Conservation (phyloP, 192 early-diverging fungal genomes). For the Backusella circina region DNA sequence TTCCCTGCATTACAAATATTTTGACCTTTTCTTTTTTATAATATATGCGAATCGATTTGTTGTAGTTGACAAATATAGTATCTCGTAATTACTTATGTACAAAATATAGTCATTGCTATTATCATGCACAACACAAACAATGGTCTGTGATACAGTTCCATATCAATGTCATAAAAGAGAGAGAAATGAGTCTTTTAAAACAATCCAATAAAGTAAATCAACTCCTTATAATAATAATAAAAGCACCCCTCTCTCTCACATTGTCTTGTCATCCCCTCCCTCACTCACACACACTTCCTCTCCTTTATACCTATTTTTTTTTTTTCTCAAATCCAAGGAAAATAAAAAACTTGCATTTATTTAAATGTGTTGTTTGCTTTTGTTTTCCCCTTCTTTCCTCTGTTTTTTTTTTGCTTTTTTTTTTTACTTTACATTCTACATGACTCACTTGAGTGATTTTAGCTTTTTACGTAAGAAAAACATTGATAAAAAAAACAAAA, state of each 20-base stretch:
- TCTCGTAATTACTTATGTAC: not conserved
- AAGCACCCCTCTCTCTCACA: not conserved
- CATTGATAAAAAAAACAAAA: not conserved
- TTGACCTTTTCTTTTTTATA: too few species aligned
- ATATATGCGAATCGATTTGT: not conserved
- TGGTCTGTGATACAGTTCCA: not conserved
- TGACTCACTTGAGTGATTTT: slow-evolving; percentile 38
- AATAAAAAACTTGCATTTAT: not conserved
- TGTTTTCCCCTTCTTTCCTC: not conserved
- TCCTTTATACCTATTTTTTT: not conserved
- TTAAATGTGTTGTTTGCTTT: not conserved
- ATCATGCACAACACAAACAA: not conserved
- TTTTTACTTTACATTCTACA: not conserved
- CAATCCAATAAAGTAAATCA: not conserved
- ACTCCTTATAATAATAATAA: not conserved
- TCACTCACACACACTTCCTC: not conserved
- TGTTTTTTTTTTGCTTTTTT: not conserved
- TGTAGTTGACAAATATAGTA: not conserved
- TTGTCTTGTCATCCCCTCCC: not conserved
- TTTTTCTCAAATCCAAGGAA: not conserved
- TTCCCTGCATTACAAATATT: not conserved
- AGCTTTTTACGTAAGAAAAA: slow-evolving; percentile 33
- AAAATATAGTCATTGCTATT: not conserved
- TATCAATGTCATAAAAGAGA: not conserved
- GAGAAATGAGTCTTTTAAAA: not conserved